Evolutionary conservation across 2,329 filamentous ascomycete genomes (phyloP).

Genomic region (Simplicillium aogashimaense): DNA sequence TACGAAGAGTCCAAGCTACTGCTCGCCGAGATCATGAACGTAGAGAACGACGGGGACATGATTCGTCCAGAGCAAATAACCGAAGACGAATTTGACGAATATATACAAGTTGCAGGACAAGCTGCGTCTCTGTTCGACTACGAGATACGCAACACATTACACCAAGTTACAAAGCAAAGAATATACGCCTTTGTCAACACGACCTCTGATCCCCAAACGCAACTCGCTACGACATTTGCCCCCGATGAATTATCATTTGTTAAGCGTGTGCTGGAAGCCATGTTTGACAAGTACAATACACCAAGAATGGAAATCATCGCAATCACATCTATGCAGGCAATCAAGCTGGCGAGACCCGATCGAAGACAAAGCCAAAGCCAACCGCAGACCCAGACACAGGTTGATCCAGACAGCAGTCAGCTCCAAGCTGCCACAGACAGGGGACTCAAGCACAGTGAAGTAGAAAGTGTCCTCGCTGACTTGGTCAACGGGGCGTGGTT

Average conservation of each 20-base stretch:
- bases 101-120: constrained; percentile 60
- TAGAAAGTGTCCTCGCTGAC: constrained; percentile 58
- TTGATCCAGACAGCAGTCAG: constrained; percentile 17
- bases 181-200: constrained; percentile 83
- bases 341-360: constrained; percentile 53
- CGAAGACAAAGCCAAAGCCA: constrained; percentile 19
- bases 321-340: constrained; percentile 67
- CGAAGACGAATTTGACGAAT: constrained; percentile 55
- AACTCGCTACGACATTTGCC: constrained; percentile 72
- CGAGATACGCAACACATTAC: constrained; percentile 67
- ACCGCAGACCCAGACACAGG: constrained; percentile 13
- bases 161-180: constrained; percentile 58
- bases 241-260: constrained; percentile 85
- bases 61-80: constrained; percentile 54
- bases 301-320: constrained; percentile 74
- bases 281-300: constrained; percentile 86
- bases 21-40: constrained; percentile 65
- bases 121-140: constrained; percentile 74
- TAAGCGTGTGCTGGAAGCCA: constrained; percentile 76
- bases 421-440: constrained; percentile 29
- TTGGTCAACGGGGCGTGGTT: constrained; percentile 80
- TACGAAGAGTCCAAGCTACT: constrained; percentile 63
- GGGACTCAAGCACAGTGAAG: constrained; percentile 66
- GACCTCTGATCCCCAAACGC: constrained; percentile 73
- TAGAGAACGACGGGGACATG: constrained; percentile 26